A percentile compares a stretch with the other conserved stretches of the same genome.
phyloP scores from a whole-genome alignment of 148 eudicot genomes.

The Tetragonia tetragonoides region DNA sequence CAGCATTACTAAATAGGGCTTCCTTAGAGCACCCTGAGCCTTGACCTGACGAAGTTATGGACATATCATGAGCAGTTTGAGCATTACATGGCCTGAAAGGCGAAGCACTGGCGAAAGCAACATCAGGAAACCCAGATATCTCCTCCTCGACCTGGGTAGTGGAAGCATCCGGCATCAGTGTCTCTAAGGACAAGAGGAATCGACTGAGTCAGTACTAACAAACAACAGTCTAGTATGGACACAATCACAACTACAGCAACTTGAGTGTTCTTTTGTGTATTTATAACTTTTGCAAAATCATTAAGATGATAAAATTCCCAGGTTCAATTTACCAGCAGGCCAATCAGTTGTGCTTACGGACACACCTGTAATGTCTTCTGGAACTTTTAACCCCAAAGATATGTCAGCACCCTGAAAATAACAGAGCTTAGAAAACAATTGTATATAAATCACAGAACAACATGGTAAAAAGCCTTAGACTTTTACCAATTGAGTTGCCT shows the following conservation, averaged over 20 bases:
- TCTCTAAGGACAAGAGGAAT: constrained; percentile 25
- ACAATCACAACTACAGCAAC: not conserved
- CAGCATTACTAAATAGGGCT: constrained; percentile 3
- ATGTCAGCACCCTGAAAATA: constrained; percentile 38
- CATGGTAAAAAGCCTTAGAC: not conserved
- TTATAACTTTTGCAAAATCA: not conserved
- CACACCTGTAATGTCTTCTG: constrained; percentile 35
- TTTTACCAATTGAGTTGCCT: constrained; percentile 28
- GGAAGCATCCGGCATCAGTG: constrained; percentile 19
- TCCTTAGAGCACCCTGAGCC: not conserved
- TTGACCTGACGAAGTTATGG: constrained; percentile 1
- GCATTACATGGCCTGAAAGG: constrained; percentile 24
- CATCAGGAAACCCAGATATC: constrained; percentile 15
- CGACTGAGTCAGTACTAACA: constrained; percentile 18
- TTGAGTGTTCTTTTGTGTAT: not conserved
- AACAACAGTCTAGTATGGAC: constrained; percentile 10
- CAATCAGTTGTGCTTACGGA: constrained; percentile 1
- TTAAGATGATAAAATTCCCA: not conserved
- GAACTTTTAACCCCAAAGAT: constrained; percentile 32
- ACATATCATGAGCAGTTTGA: constrained; percentile 8
- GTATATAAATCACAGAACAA: not conserved
- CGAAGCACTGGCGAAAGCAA: constrained; percentile 28
- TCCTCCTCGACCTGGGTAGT: constrained; percentile 24
- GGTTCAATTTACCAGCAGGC: constrained; percentile 9
- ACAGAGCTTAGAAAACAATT: not conserved